A percentile compares a stretch with the other conserved stretches of the same genome.
Evolutionary conservation across 257 asterid species (phyloP).

Genomic region (Marsdenia floribunda): DNA sequence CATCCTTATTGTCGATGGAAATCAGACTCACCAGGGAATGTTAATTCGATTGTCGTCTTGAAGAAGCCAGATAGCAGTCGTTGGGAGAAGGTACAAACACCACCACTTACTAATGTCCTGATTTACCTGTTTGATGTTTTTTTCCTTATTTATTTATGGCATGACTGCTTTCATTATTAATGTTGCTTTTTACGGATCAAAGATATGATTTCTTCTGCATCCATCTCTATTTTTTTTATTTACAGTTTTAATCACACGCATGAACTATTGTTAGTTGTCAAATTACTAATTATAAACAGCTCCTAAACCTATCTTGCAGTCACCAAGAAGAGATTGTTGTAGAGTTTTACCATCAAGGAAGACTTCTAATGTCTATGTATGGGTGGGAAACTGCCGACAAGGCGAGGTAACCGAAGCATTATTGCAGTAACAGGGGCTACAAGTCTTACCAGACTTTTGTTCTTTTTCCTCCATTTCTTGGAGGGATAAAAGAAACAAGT

Average conservation of each 20-base stretch:
- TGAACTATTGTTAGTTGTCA: background rate
- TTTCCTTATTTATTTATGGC: too few relatives aligned
- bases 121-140: background rate
- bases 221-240: too few relatives aligned
- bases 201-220: background rate
- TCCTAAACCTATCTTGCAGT: conserved; percentile 23
- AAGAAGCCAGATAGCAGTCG: conserved; percentile 54
- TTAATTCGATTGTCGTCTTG: conserved; percentile 51
- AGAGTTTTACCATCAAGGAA: conserved; percentile 61
- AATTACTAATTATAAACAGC: background rate
- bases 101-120: background rate
- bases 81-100: conserved; percentile 50
- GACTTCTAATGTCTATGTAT: conserved; percentile 46
- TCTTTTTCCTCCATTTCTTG: background rate
- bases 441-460: background rate
- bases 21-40: conserved; percentile 44
- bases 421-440: conserved; percentile 17
- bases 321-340: conserved; percentile 84
- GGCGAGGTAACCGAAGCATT: conserved; percentile 60
- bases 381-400: conserved; percentile 71
- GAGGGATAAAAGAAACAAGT: conserved; percentile 12
- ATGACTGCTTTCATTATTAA: background rate
- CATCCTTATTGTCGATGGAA: conserved; percentile 65
- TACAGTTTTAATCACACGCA: background rate
- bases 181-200: background rate